phyloP scores from a whole-genome alignment of 768 basidiomycete species.

The Xerocomellus chrysenteron region DNA sequence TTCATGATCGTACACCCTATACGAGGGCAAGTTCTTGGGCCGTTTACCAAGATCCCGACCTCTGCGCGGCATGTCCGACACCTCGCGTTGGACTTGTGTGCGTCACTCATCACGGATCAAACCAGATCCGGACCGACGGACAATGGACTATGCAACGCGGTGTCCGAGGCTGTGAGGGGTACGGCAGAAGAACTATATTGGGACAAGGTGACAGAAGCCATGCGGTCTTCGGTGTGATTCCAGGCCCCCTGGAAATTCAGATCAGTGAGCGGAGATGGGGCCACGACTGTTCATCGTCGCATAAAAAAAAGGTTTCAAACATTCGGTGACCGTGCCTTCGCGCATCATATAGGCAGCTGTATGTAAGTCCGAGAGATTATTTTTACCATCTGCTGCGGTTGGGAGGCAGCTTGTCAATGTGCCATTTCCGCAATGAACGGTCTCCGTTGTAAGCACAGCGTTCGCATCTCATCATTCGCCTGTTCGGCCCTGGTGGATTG shows the following conservation, averaged over 20 bases:
- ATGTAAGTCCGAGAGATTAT: background rate
- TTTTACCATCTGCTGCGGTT: slow-evolving; percentile 18
- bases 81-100: slow-evolving; percentile 65
- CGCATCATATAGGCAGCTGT: background rate
- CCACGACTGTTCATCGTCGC: background rate
- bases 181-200: slow-evolving; percentile 30
- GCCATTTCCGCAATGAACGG: slow-evolving; percentile 7
- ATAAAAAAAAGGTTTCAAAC: background rate
- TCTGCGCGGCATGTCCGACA: slow-evolving; percentile 42
- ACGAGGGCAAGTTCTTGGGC: slow-evolving; percentile 72
- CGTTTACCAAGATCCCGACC: slow-evolving; percentile 66
- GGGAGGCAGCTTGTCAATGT: background rate
- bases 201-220: slow-evolving; percentile 33
- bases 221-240: slow-evolving; percentile 29
- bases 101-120: slow-evolving; percentile 27
- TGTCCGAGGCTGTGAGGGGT: slow-evolving; percentile 27
- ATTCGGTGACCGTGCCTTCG: slow-evolving; percentile 1
- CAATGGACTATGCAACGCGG: slow-evolving; percentile 21
- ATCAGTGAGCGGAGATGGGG: slow-evolving; percentile 3
- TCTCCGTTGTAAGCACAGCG: slow-evolving; percentile 7
- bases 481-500: background rate
- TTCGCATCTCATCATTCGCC: background rate
- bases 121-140: slow-evolving; percentile 9
- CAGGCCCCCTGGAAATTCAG: background rate
- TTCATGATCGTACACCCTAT: slow-evolving; percentile 76